These are phyloP conservation scores for Aspergillus pseudonomiae DNA, from an alignment of 2,329 filamentous ascomycete species.

Conservation along the genomic window DNA sequence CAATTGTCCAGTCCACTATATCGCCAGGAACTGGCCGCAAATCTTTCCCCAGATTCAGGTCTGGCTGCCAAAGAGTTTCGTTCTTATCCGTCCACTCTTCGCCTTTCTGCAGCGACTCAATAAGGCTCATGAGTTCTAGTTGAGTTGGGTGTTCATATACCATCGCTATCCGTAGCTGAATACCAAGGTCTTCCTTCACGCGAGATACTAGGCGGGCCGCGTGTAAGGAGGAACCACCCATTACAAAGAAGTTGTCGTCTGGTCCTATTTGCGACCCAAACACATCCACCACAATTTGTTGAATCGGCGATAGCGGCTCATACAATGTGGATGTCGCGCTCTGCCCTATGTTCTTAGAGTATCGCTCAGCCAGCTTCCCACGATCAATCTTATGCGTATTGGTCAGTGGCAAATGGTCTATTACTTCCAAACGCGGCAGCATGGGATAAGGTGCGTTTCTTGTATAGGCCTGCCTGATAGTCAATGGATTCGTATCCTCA, in stretches of 20 bases:
- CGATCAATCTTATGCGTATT: slow-evolving; percentile 69
- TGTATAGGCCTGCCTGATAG: slow-evolving; percentile 3
- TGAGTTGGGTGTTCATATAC: slow-evolving; percentile 27
- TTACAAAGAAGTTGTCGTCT: slow-evolving; percentile 24
- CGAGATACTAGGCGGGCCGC: slow-evolving; percentile 22
- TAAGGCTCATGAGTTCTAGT: slow-evolving; percentile 4
- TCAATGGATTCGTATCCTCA: slow-evolving; percentile 35
- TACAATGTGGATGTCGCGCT: not conserved
- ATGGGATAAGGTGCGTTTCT: slow-evolving; percentile 44
- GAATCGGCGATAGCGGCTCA: not conserved
- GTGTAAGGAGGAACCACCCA: slow-evolving; percentile 27
- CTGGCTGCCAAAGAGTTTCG: slow-evolving; percentile 20
- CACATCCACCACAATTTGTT: not conserved
- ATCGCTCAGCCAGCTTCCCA: slow-evolving; percentile 14
- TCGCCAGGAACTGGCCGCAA: not conserved
- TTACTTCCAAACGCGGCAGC: slow-evolving; percentile 69
- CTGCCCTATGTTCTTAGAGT: slow-evolving; percentile 2
- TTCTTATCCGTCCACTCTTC: not conserved
- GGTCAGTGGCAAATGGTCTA: slow-evolving; percentile 68
- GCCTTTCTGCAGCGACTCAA: slow-evolving; percentile 11
- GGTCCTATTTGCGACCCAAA: slow-evolving; percentile 1
- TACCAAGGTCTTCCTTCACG: slow-evolving; percentile 18
- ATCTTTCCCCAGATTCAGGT: slow-evolving; percentile 18
- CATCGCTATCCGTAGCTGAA: slow-evolving; percentile 19
- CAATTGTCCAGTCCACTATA: not conserved